Conservation (phyloP, 805 yeast species). For the Babjeviella inositovora region DNA sequence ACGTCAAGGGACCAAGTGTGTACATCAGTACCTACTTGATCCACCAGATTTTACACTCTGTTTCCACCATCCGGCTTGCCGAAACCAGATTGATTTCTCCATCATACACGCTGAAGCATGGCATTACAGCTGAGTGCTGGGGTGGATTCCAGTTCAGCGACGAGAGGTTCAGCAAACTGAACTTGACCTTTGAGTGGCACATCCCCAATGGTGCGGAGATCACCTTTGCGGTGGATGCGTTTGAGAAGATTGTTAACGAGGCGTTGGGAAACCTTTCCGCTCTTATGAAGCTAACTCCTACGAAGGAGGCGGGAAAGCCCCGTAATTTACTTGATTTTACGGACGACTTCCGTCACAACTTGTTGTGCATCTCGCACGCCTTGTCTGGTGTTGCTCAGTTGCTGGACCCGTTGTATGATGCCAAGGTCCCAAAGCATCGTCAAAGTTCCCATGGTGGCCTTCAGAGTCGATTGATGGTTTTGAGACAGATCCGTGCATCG, state of each 20-base stretch:
- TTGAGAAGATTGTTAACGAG: conserved; percentile 26
- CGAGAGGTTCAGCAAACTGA: conserved; percentile 26
- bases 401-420: conserved; percentile 56
- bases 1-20: conserved; percentile 51
- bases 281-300: conserved; percentile 10
- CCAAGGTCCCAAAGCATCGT: conserved; percentile 25
- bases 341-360: conserved; percentile 38
- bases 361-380: conserved; percentile 40
- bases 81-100: conserved; percentile 41
- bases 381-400: conserved; percentile 57
- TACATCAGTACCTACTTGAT: conserved; percentile 45
- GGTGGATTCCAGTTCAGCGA: conserved; percentile 55
- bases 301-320: conserved; percentile 5
- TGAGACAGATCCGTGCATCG: too few species aligned
- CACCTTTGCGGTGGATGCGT: conserved; percentile 41
- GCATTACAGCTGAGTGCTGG: conserved; percentile 42
- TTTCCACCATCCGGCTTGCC: conserved; percentile 41
- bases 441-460: too few species aligned
- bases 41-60: conserved; percentile 48
- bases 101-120: conserved; percentile 16
- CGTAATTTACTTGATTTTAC: conserved; percentile 13
- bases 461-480: too few species aligned
- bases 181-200: conserved; percentile 60
- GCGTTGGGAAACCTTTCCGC: conserved; percentile 24
- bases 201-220: conserved; percentile 43